Conservation (phyloP, 2,329 filamentous ascomycete species). For the Pestalotiopsis sp. region DNA sequence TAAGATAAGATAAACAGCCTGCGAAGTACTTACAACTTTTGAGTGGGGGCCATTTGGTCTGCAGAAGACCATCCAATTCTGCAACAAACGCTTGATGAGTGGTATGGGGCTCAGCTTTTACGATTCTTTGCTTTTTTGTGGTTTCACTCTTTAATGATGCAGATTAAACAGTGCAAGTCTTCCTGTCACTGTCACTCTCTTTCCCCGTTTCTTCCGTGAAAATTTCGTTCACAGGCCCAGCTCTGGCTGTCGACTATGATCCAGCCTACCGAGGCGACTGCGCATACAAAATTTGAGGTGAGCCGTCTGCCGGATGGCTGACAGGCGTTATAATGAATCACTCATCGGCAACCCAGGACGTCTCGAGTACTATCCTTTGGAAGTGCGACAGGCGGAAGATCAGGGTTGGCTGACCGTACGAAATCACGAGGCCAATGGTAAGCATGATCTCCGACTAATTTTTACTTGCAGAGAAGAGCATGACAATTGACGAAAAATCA, state of each 20-base stretch:
- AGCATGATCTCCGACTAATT: background rate
- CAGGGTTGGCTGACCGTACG: conserved; percentile 12
- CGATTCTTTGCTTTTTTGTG: background rate
- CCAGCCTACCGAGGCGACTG: conserved; percentile 1
- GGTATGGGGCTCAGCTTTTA: background rate
- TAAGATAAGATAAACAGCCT: conserved; percentile 19
- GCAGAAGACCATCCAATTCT: background rate
- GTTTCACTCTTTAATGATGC: background rate
- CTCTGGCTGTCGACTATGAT: conserved; percentile 14
- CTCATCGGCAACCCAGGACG: conserved; percentile 16
- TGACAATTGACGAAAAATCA: background rate
- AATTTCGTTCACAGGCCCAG: background rate
- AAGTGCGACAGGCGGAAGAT: conserved; percentile 13
- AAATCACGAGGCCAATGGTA: conserved; percentile 13
- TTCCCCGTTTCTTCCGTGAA: background rate
- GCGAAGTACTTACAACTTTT: conserved; percentile 4
- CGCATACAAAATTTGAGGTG: conserved; percentile 13
- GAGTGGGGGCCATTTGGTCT: conserved; percentile 2
- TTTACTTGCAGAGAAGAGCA: background rate
- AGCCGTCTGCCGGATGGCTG: conserved; percentile 18
- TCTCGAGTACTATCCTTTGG: conserved; percentile 9
- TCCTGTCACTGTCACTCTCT: background rate
- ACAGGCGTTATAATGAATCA: conserved; percentile 12
- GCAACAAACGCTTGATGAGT: background rate
- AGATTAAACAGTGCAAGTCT: background rate